A percentile compares a stretch with the other conserved stretches of the same genome.
phyloP scores from a whole-genome alignment of 164 flowering plant genomes.

The Hamamelis virginiana region DNA sequence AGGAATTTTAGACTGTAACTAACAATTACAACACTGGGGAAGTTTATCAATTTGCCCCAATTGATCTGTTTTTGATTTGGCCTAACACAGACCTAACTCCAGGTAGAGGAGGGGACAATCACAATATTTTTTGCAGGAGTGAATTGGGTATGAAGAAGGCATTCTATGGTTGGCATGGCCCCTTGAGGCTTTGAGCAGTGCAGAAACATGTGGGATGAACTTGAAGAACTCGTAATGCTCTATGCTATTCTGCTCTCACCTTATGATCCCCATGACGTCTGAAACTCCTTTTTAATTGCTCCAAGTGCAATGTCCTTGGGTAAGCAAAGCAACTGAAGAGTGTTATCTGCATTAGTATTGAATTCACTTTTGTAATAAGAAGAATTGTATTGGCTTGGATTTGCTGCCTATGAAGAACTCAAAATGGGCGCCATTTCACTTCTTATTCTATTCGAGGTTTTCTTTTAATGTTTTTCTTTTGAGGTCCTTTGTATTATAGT shows the following conservation, averaged over 20 bases:
- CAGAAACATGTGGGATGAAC: not conserved
- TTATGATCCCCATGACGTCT: conserved; percentile 1
- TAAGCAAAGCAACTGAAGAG: too few relatives aligned
- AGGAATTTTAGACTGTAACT: conserved; percentile 43
- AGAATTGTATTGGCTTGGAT: too few relatives aligned
- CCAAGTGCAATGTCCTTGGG: too few relatives aligned
- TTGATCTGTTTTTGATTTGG: not conserved
- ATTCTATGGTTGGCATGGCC: not conserved
- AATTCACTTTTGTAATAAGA: too few relatives aligned
- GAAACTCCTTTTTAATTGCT: not conserved
- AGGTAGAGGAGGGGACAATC: not conserved
- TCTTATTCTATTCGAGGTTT: too few relatives aligned
- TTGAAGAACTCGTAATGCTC: conserved; percentile 1
- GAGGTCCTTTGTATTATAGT: too few relatives aligned
- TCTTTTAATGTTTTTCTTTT: too few relatives aligned
- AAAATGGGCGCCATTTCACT: too few relatives aligned
- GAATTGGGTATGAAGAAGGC: not conserved
- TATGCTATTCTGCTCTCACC: too few relatives aligned
- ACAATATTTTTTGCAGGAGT: not conserved
- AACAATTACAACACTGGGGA: not conserved
- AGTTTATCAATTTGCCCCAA: not conserved
- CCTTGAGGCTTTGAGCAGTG: not conserved
- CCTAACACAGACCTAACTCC: not conserved
- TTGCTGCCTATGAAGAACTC: too few relatives aligned
- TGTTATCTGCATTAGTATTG: too few relatives aligned